phyloP scores from a whole-genome alignment of 2,329 filamentous ascomycete species.

The Mollisiaceae sp. region DNA sequence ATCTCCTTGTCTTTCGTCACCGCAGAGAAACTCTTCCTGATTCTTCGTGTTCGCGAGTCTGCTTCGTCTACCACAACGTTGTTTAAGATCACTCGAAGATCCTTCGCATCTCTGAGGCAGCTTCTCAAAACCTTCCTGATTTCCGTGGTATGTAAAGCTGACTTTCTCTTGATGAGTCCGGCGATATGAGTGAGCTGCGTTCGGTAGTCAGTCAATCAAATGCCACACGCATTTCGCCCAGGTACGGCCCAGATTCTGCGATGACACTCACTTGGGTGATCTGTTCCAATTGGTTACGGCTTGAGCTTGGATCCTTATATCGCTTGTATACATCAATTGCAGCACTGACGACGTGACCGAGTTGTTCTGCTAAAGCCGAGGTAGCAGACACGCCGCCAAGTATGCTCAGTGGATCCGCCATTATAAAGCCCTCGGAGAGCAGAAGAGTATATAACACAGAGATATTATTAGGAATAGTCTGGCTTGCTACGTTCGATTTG shows the following conservation, averaged over 20 bases:
- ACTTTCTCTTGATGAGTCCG: background rate
- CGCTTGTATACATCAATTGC: slow-evolving; percentile 6
- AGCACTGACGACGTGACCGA: background rate
- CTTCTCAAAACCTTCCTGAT: background rate
- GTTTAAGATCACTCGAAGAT: background rate
- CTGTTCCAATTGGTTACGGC: background rate
- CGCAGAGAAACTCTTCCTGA: background rate
- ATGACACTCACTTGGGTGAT: background rate
- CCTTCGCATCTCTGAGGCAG: background rate
- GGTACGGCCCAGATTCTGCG: background rate
- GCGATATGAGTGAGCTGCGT: slow-evolving; percentile 1
- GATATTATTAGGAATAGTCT: background rate
- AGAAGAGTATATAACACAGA: background rate
- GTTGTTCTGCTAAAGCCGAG: background rate
- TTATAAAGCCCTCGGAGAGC: background rate
- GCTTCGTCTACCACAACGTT: background rate
- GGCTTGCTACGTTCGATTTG: background rate
- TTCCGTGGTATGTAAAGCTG: background rate
- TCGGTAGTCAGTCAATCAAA: background rate
- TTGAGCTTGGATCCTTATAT: background rate
- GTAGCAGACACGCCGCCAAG: background rate
- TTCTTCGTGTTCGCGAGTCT: background rate
- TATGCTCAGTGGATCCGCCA: background rate
- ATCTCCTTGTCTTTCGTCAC: slow-evolving; percentile 4
- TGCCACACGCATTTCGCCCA: background rate